phyloP scores from a whole-genome alignment of 441 rosid genomes.

The Melastoma candidum region DNA sequence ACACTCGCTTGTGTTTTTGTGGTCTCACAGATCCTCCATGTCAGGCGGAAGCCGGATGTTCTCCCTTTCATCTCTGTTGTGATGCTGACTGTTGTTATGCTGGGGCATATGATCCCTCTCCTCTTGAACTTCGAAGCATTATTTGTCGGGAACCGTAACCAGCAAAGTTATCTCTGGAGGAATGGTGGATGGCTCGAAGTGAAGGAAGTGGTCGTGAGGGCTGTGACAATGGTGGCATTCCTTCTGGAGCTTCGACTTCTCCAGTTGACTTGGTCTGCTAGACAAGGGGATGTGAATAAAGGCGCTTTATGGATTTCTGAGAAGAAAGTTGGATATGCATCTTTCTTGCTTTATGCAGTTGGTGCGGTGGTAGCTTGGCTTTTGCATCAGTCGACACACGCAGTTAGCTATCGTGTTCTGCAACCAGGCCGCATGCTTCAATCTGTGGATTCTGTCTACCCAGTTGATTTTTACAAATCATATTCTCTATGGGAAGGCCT shows the following conservation, averaged over 20 bases:
- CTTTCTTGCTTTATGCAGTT: conserved; percentile 47
- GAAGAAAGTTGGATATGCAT: conserved; percentile 45
- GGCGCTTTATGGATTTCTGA: conserved; percentile 49
- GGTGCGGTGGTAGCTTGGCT: conserved; percentile 67
- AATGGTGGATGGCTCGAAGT: conserved; percentile 82
- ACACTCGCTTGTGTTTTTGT: conserved; percentile 63
- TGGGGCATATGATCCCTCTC: conserved; percentile 78
- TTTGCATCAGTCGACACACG: conserved; percentile 32
- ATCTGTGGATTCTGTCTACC: conserved; percentile 7
- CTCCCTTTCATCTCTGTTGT: conserved; percentile 60
- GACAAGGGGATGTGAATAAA: conserved; percentile 30
- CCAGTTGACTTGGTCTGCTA: conserved; percentile 64
- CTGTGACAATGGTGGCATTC: conserved; percentile 76
- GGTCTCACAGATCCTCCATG: conserved; percentile 69
- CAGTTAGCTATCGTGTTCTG: conserved; percentile 24
- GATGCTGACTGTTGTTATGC: conserved; percentile 55
- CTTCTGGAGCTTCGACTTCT: conserved; percentile 75
- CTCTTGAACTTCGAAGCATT: conserved; percentile 73
- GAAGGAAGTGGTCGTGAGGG: conserved; percentile 72
- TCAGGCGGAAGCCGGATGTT: conserved; percentile 55
- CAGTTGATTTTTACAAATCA: conserved; percentile 24
- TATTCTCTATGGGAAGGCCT: conserved; percentile 47
- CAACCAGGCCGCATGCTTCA: conserved; percentile 6
- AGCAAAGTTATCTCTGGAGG: conserved; percentile 50
- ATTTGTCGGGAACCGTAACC: conserved; percentile 30